Base-by-base conservation (phyloP, 352 stramenopile species). In the Phytophthora pluvialis region DNA sequence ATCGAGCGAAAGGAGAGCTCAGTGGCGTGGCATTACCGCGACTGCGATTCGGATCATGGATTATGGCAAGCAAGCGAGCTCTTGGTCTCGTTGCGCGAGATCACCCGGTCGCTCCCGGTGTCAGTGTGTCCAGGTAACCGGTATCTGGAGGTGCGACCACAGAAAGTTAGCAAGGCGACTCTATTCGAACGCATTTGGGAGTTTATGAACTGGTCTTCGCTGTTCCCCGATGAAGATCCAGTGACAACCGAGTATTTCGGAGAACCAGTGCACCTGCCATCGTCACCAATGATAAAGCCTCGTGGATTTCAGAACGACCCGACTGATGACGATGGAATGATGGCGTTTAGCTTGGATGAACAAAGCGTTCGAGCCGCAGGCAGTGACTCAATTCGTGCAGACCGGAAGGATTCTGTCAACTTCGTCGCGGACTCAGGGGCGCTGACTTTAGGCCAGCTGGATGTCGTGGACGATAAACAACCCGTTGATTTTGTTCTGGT, bases 41-140 rank as follows among this genome's bases (percentile, higher is more conserved):
- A 97, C 44, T 94, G 86, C 45, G 90, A 97, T 69, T 67, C 91
- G 28, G 86, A 97, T 51, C 89, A 95, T 51, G 89, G 89, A 0
- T 63, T 91, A 42, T 97, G 89, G 91, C 89, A 97, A 80, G 91
- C 91, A 3, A 97, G 91, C 57, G 91, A 97, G 56, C 73, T 97
- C 53, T 53, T 94, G 46, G 84, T 93, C 12, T 90, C 86, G 0
- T 54, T 94, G 15, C 83, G 86, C 3, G 86, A 94, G 43, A 80
- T 94, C 42, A 92, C 86, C 16, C 70, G 83, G 25, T 86, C 82
- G 3, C 61, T 94, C 1, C 86, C 86, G 0, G 86, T 94, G 7
- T 80, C 83, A 4, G 83, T 93, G n/a, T 85, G 77, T 43, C 86
- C 86, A 18, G 86, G 86, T 8, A 92, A 92, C 32, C 81, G 86